Percentiles rank a stretch among this genome's conserved stretches.
These are phyloP conservation scores for Penicillium sclerotigenum DNA, from an alignment of 2,329 filamentous ascomycete species.

Conservation along the genomic window DNA sequence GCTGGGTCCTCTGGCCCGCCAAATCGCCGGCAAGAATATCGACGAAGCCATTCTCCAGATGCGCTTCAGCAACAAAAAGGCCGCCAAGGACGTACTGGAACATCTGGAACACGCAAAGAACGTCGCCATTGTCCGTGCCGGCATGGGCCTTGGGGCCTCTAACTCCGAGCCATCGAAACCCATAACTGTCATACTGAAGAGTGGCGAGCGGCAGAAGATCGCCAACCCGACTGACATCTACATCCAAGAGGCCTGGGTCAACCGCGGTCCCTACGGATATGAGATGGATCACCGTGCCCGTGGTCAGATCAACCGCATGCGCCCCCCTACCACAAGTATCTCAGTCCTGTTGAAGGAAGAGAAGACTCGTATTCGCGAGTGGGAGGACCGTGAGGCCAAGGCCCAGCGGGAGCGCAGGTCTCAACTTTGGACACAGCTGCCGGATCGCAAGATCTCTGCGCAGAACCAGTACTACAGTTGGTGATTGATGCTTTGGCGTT, in stretches of 20 bases:
- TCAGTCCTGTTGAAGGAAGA: slow-evolving; percentile 88
- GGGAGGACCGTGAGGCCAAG: slow-evolving; percentile 74
- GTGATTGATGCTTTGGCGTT: slow-evolving; percentile 52
- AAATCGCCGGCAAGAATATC: slow-evolving; percentile 89
- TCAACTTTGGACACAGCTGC: slow-evolving; percentile 82
- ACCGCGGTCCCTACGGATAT: slow-evolving; percentile 63
- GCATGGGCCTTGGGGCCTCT: slow-evolving; percentile 69
- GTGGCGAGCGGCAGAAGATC: slow-evolving; percentile 69
- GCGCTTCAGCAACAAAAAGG: slow-evolving; percentile 92
- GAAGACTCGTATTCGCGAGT: slow-evolving; percentile 77
- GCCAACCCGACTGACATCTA: slow-evolving; percentile 79
- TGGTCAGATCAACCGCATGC: slow-evolving; percentile 65
- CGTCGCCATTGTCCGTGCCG: slow-evolving; percentile 71
- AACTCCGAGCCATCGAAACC: slow-evolving; percentile 36
- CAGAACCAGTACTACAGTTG: slow-evolving; percentile 91
- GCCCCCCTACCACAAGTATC: slow-evolving; percentile 71
- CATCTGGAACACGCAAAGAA: slow-evolving; percentile 80
- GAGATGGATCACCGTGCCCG: slow-evolving; percentile 70
- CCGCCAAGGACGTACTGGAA: slow-evolving; percentile 72
- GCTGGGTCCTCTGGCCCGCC: slow-evolving; percentile 75
- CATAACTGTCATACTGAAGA: slow-evolving; percentile 66
- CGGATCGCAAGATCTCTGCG: slow-evolving; percentile 76
- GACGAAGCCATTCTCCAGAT: slow-evolving; percentile 94
- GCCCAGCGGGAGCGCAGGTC: slow-evolving; percentile 69
- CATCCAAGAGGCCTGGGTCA: slow-evolving; percentile 90